Percentiles rank a stretch among this genome's conserved stretches.
phyloP scores from a whole-genome alignment of 2,329 filamentous ascomycete genomes.

The Spiromastix sp. region DNA sequence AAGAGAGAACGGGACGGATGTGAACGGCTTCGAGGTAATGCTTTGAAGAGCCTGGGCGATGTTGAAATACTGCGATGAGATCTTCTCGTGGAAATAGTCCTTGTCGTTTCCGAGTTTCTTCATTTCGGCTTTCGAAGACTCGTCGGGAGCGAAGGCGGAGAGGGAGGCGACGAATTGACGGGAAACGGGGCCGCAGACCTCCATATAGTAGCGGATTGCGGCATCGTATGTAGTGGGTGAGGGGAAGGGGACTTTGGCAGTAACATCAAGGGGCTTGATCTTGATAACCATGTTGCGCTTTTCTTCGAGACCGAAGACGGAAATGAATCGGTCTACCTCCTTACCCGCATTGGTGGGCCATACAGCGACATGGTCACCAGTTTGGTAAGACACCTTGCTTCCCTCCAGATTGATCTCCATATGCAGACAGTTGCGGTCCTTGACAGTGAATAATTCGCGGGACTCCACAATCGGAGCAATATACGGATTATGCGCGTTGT shows the following conservation, averaged over 20 bases:
- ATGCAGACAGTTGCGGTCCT: constrained; percentile 90
- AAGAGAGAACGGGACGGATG: constrained; percentile 80
- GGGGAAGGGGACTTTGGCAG: constrained; percentile 94
- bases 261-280: constrained; percentile 86
- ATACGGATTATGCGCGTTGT: constrained; percentile 93
- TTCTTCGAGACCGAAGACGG: constrained; percentile 61
- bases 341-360: constrained; percentile 94
- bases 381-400: constrained; percentile 87
- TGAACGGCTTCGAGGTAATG: constrained; percentile 67
- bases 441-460: constrained; percentile 78
- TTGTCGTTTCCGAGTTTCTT: constrained; percentile 82
- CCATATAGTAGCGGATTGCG: constrained; percentile 88
- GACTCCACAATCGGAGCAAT: constrained; percentile 90
- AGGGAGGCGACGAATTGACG: constrained; percentile 87
- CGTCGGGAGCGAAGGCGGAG: constrained; percentile 79
- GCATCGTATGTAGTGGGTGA: constrained; percentile 95
- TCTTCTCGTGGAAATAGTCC: constrained; percentile 85
- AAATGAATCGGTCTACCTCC: constrained; percentile 83
- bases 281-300: constrained; percentile 76
- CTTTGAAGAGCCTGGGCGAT: constrained; percentile 73
- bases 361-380: constrained; percentile 91
- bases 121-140: constrained; percentile 78
- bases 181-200: constrained; percentile 89
- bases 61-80: constrained; percentile 73
- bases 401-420: constrained; percentile 87